These are phyloP conservation scores for Lithospermum erythrorhizon DNA, from an alignment of 257 asterid species.

Conservation along the genomic window DNA sequence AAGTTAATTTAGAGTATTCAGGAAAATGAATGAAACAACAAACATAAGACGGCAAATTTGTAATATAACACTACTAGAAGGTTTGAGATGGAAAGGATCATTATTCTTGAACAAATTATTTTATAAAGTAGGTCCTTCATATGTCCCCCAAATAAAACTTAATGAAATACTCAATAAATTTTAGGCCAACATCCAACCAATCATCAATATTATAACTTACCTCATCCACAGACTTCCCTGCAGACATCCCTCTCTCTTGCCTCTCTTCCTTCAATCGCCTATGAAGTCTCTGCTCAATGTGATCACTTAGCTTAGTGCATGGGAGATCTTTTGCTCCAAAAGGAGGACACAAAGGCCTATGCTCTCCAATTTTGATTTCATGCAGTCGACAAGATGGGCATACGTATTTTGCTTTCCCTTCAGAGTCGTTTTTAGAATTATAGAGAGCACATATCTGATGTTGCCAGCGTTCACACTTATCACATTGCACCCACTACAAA, in stretches of 20 bases:
- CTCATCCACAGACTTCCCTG: constrained; percentile 38
- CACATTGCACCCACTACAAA: constrained; percentile 70
- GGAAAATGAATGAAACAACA: no score
- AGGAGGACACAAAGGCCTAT: constrained; percentile 21
- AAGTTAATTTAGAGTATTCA: no score
- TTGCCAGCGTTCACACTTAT: constrained; percentile 57
- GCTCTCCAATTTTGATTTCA: constrained; percentile 29
- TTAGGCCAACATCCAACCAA: no score
- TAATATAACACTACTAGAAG: no score
- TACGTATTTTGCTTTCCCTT: constrained; percentile 33
- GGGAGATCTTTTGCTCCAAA: constrained; percentile 55
- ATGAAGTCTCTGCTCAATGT: constrained; percentile 52
- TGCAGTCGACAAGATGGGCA: constrained; percentile 53
- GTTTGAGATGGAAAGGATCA: no score
- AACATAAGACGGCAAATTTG: no score
- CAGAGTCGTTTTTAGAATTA: constrained; percentile 37
- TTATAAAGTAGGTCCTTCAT: no score
- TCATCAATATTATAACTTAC: constrained; percentile 21
- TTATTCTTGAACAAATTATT: no score
- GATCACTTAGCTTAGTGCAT: constrained; percentile 56
- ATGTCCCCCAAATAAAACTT: no score
- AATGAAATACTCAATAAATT: no score
- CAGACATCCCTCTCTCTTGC: constrained; percentile 37
- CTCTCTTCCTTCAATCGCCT: constrained; percentile 46
- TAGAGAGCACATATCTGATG: constrained; percentile 72